These are phyloP conservation scores for Ochromonas danica DNA, from an alignment of 108 stramenopile genomes.

Conservation along the genomic window DNA sequence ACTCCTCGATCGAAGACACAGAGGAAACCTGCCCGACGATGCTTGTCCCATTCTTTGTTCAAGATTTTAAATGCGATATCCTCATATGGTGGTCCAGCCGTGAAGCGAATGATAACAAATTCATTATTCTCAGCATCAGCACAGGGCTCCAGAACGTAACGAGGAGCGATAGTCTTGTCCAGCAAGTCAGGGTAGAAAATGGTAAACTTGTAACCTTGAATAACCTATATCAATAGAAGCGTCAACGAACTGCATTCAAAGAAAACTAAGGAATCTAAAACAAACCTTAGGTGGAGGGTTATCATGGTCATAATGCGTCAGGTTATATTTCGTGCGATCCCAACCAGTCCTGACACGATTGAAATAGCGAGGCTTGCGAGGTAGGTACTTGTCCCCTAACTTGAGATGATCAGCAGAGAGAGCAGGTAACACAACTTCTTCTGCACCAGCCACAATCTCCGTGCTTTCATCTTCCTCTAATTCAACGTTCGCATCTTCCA, in stretches of 20 bases:
- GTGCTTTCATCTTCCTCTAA: slow-evolving; percentile 73
- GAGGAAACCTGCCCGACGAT: slow-evolving; percentile 83
- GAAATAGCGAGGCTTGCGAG: slow-evolving; percentile 97
- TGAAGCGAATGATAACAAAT: slow-evolving; percentile 93
- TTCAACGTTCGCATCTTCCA: not conserved
- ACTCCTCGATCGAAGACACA: slow-evolving; percentile 96
- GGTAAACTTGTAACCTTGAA: slow-evolving; percentile 97
- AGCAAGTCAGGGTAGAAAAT: slow-evolving; percentile 98
- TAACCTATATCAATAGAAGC: not conserved
- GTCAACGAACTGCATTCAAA: not conserved
- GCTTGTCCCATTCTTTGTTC: slow-evolving; percentile 94
- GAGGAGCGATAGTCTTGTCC: slow-evolving; percentile 87
- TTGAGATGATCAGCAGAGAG: slow-evolving; percentile 48
- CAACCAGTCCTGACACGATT: slow-evolving; percentile 97
- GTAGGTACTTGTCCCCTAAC: slow-evolving; percentile 90
- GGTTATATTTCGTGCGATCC: slow-evolving; percentile 99
- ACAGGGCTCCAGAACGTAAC: slow-evolving; percentile 77
- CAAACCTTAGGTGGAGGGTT: slow-evolving; percentile 99
- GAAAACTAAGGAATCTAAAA: slow-evolving; percentile 66
- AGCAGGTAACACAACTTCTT: not conserved
- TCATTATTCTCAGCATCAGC: slow-evolving; percentile 70
- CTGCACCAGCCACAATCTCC: slow-evolving; percentile 57
- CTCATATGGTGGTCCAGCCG: slow-evolving; percentile 96
- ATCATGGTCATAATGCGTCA: slow-evolving; percentile 93
- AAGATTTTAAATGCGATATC: slow-evolving; percentile 99